Evolutionary conservation across 2,329 filamentous ascomycete genomes (phyloP).

Genomic region (Leptographium radiaticola): DNA sequence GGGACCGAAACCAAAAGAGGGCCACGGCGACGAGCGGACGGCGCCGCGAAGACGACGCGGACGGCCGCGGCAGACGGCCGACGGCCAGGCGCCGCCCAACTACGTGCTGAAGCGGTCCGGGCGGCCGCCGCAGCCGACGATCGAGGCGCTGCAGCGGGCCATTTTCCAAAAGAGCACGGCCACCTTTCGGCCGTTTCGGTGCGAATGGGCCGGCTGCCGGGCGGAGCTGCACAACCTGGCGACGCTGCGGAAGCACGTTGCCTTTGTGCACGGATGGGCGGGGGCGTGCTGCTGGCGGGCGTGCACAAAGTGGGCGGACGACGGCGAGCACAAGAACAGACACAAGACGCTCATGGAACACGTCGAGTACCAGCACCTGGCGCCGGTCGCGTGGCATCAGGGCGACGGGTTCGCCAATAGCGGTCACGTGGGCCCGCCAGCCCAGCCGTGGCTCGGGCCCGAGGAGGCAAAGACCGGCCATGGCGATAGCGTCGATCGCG

Average conservation of each 20-base stretch:
- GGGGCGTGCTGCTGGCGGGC: conserved; percentile 25
- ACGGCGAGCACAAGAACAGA: background rate
- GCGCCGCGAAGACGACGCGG: background rate
- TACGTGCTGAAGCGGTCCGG: conserved; percentile 23
- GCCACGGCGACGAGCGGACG: background rate
- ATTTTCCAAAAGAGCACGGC: conserved; percentile 29
- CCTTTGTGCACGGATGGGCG: conserved; percentile 29
- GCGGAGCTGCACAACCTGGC: conserved; percentile 51
- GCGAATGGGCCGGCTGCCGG: conserved; percentile 46
- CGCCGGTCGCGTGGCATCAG: conserved; percentile 40
- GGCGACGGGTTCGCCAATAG: conserved; percentile 44
- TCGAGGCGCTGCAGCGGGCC: conserved; percentile 17
- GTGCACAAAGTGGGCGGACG: conserved; percentile 18
- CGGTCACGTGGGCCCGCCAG: conserved; percentile 4
- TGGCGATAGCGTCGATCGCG: background rate
- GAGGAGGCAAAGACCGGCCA: background rate
- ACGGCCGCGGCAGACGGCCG: background rate
- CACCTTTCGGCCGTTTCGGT: conserved; percentile 38
- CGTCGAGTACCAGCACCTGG: conserved; percentile 39
- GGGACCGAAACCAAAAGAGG: background rate
- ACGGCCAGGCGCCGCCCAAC: background rate
- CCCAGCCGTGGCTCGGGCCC: background rate
- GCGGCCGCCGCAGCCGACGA: conserved; percentile 25
- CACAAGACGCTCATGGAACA: conserved; percentile 25
- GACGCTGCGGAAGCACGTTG: conserved; percentile 42